Conservation (phyloP, 129 eudicot species). For the Flaveria bidentis region DNA sequence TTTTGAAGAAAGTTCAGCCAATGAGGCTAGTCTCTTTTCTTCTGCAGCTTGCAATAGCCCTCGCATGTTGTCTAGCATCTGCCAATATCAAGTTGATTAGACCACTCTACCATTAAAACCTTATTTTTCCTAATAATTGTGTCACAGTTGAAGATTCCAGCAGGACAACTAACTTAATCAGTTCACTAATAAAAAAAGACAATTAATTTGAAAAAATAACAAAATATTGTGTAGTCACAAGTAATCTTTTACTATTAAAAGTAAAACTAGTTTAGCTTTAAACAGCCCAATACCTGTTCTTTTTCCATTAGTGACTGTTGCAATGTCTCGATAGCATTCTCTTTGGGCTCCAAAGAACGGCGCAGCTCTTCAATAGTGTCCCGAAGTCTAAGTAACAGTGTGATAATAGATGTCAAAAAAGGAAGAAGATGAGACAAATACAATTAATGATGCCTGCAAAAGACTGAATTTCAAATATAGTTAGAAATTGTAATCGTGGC, state of each 20-base stretch:
- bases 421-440: background rate
- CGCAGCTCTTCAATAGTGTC: conserved; percentile 92
- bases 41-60: conserved; percentile 75
- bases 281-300: conserved; percentile 68
- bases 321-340: conserved; percentile 74
- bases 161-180: conserved; percentile 1
- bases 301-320: conserved; percentile 81
- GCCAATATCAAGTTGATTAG: conserved; percentile 22
- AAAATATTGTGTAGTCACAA: conserved; percentile 6
- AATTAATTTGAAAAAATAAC: background rate
- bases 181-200: conserved; percentile 1
- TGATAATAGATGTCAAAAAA: conserved; percentile 12
- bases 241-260: conserved; percentile 7
- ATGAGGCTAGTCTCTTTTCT: conserved; percentile 77
- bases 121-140: background rate
- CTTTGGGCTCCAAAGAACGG: conserved; percentile 81
- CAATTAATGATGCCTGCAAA: conserved; percentile 13
- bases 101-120: background rate
- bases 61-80: conserved; percentile 85
- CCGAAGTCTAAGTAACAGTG: conserved; percentile 66
- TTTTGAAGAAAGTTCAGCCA: conserved; percentile 74
- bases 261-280: conserved; percentile 17
- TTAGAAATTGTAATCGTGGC: background rate
- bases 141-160: background rate
- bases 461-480: conserved; percentile 11